A percentile compares a stretch with the other conserved stretches of the same genome.
phyloP scores from a whole-genome alignment of 2,329 filamentous ascomycete species.

The Dendryphion nanum region DNA sequence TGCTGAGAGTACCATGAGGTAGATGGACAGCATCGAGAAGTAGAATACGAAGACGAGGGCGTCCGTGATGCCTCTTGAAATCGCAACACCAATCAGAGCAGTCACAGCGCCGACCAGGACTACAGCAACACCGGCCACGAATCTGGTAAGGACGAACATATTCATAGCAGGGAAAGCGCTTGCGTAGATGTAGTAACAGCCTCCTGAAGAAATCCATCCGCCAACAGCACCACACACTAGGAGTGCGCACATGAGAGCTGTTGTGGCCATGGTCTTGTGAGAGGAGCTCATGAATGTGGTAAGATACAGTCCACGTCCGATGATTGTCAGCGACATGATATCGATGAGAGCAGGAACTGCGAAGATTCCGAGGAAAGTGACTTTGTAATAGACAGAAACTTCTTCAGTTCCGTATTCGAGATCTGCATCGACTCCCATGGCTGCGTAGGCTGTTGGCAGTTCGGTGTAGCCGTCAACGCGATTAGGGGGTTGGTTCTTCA shows the following conservation, averaged over 20 bases:
- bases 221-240: conserved; percentile 57
- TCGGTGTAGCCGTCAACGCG: conserved; percentile 43
- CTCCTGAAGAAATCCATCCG: conserved; percentile 59
- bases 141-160: conserved; percentile 50
- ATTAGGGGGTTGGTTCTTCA: conserved; percentile 41
- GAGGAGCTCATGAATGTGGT: conserved; percentile 53
- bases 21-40: conserved; percentile 53
- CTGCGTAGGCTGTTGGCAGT: conserved; percentile 47
- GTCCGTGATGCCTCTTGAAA: conserved; percentile 38
- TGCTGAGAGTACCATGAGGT: conserved; percentile 54
- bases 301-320: conserved; percentile 58
- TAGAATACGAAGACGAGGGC: conserved; percentile 59
- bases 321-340: conserved; percentile 54
- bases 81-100: conserved; percentile 48
- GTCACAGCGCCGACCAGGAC: conserved; percentile 49
- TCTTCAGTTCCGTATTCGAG: conserved; percentile 37
- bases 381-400: conserved; percentile 44
- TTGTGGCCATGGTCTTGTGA: conserved; percentile 51
- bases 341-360: conserved; percentile 60
- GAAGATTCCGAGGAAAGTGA: conserved; percentile 58
- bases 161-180: conserved; percentile 52
- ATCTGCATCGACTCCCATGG: conserved; percentile 48
- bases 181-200: conserved; percentile 57
- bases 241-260: conserved; percentile 55
- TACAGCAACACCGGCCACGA: conserved; percentile 46